Evolutionary conservation across 108 stramenopile genomes (phyloP).

Genomic region (Epipyxis sp.): DNA sequence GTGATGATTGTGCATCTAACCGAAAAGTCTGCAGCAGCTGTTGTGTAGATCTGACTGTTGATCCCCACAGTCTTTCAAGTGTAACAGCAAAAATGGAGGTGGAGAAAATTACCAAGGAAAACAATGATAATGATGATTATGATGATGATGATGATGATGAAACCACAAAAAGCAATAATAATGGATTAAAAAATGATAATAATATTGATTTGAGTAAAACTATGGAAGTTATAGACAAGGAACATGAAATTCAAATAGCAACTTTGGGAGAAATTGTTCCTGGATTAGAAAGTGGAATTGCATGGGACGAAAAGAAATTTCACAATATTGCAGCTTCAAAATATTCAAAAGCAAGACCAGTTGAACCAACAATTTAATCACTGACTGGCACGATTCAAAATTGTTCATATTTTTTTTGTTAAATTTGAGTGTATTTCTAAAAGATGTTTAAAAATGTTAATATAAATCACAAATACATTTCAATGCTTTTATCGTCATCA

Average conservation of each 20-base stretch:
- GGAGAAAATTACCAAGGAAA: background rate
- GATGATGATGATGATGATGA: conserved; percentile 13
- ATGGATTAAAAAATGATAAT: background rate
- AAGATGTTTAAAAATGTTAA: too few species aligned
- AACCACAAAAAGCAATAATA: background rate
- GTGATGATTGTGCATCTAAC: background rate
- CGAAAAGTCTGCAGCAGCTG: conserved; percentile 9
- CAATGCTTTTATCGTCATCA: too few species aligned
- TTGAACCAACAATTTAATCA: too few species aligned
- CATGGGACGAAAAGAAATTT: conserved; percentile 30
- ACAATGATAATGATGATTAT: background rate
- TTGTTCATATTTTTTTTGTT: too few species aligned
- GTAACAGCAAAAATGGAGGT: background rate
- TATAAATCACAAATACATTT: too few species aligned
- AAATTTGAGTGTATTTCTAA: too few species aligned
- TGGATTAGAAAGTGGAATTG: background rate
- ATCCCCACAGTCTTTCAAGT: background rate
- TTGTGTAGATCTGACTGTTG: background rate
- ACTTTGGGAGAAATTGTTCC: too few species aligned
- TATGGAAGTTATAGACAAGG: background rate
- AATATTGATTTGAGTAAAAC: background rate
- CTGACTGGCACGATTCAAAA: too few species aligned
- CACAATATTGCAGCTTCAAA: conserved; percentile 21
- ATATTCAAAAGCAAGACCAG: conserved; percentile 16
- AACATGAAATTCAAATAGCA: background rate